Conservation (phyloP, 2,329 filamentous ascomycete species). For the Cercospora nicotianae region DNA sequence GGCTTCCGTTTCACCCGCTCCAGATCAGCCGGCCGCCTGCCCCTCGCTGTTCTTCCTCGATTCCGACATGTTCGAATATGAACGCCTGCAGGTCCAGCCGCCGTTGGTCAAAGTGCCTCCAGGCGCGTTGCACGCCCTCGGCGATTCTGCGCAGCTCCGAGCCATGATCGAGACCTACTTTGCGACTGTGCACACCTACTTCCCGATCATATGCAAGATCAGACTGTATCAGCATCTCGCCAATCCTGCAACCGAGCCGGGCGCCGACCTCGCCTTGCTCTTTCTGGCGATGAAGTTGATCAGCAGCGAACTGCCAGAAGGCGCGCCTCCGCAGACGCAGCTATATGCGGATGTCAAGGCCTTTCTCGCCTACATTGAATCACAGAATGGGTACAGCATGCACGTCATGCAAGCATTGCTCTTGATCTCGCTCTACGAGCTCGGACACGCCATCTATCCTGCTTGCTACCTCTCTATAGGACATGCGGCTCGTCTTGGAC, state of each 20-base stretch:
- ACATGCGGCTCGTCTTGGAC: background rate
- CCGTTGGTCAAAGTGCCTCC: conserved; percentile 44
- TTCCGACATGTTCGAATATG: no score
- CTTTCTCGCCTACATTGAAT: background rate
- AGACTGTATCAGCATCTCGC: conserved; percentile 41
- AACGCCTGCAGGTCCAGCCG: conserved; percentile 41
- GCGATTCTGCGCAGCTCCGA: conserved; percentile 42
- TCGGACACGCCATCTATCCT: background rate
- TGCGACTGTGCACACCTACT: conserved; percentile 44
- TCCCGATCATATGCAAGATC: conserved; percentile 52
- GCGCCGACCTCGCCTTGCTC: background rate
- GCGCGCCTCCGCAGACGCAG: background rate
- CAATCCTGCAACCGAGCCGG: background rate
- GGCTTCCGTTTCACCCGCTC: no score
- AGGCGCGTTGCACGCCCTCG: conserved; percentile 41
- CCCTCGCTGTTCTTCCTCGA: no score
- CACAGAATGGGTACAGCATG: background rate
- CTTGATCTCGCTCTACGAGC: background rate
- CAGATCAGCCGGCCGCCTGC: no score
- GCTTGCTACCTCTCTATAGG: background rate
- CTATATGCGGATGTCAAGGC: background rate
- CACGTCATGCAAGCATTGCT: background rate
- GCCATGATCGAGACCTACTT: conserved; percentile 47
- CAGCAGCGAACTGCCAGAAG: background rate
- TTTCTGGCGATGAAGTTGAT: background rate